Evolutionary conservation across 2,329 filamentous ascomycete genomes (phyloP).

Genomic region (Colletotrichum lentis): DNA sequence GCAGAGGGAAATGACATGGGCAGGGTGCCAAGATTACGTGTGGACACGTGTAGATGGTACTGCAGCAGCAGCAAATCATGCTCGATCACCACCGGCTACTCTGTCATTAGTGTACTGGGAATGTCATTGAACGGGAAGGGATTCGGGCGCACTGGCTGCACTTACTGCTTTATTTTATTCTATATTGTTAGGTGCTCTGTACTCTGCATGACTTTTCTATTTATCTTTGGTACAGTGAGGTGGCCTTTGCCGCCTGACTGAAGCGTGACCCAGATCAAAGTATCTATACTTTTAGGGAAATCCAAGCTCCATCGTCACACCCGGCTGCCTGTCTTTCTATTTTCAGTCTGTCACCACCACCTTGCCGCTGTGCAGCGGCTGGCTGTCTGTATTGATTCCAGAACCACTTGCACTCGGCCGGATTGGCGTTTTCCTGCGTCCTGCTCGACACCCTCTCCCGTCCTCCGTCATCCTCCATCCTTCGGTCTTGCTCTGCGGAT

Average conservation of each 20-base stretch:
- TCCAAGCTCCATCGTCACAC: constrained; percentile 8
- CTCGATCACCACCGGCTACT: too few species aligned
- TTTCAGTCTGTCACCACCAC: not conserved
- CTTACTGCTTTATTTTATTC: too few species aligned
- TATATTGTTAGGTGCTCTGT: too few species aligned
- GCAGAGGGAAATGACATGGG: constrained; percentile 20
- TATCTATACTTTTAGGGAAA: constrained; percentile 11
- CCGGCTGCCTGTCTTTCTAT: not conserved
- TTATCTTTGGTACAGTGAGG: not conserved
- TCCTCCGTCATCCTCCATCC: not conserved
- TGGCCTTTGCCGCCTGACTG: not conserved
- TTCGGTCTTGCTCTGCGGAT: not conserved
- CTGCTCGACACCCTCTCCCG: constrained; percentile 20
- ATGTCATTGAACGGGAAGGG: too few species aligned
- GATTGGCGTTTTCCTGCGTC: constrained; percentile 19
- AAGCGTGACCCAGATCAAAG: not conserved
- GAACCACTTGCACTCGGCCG: not conserved
- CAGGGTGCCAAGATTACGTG: constrained; percentile 22
- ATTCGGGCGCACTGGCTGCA: too few species aligned
- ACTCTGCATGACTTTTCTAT: too few species aligned
- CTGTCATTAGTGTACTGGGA: too few species aligned
- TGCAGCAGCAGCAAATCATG: not conserved
- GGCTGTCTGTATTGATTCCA: not conserved
- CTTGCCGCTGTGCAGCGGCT: not conserved
- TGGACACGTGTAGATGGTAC: constrained; percentile 22